Percentiles rank a stretch among this genome's conserved stretches.
Evolutionary conservation across 768 basidiomycete species (phyloP).

Genomic region (Chalciporus sphaerocephalus): DNA sequence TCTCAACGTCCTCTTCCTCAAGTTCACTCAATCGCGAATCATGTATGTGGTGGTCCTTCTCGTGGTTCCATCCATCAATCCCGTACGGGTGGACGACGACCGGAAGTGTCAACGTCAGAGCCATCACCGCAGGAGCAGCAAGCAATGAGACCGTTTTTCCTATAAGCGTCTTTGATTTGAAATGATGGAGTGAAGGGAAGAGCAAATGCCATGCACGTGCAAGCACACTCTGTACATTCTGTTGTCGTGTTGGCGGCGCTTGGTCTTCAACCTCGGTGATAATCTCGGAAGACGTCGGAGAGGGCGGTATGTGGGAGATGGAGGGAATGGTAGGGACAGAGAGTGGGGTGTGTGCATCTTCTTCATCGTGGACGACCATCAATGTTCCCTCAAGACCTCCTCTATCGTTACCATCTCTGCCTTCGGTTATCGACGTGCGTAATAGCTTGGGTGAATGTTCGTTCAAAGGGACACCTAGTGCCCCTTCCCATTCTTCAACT

Average conservation of each 20-base stretch:
- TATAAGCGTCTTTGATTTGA: constrained; percentile 62
- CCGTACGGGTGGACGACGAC: constrained; percentile 72
- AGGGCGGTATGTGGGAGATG: constrained; percentile 53
- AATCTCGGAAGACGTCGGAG: constrained; percentile 36
- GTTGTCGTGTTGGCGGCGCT: constrained; percentile 38
- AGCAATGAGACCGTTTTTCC: constrained; percentile 73
- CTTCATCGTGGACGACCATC: constrained; percentile 12
- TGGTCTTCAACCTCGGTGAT: constrained; percentile 45
- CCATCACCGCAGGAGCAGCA: constrained; percentile 82
- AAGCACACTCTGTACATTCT: constrained; percentile 35
- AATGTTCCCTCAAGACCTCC: too few species aligned
- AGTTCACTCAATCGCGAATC: constrained; percentile 58
- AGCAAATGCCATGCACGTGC: constrained; percentile 54
- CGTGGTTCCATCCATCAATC: constrained; percentile 10
- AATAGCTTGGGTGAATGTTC: constrained; percentile 42
- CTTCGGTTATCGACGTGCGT: constrained; percentile 26
- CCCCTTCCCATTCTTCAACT: constrained; percentile 48
- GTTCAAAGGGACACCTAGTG: constrained; percentile 47
- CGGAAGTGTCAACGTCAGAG: constrained; percentile 83
- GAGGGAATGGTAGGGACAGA: constrained; percentile 44
- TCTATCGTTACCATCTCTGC: constrained; percentile 11
- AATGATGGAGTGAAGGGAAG: constrained; percentile 81
- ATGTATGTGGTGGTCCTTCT: constrained; percentile 27
- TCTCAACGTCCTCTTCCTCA: constrained; percentile 71
- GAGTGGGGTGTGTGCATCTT: constrained; percentile 11